A percentile compares a stretch with the other conserved stretches of the same genome.
These are phyloP conservation scores for Tetracladium setigerum DNA, from an alignment of 495 filamentous ascomycete genomes.

Conservation along the genomic window DNA sequence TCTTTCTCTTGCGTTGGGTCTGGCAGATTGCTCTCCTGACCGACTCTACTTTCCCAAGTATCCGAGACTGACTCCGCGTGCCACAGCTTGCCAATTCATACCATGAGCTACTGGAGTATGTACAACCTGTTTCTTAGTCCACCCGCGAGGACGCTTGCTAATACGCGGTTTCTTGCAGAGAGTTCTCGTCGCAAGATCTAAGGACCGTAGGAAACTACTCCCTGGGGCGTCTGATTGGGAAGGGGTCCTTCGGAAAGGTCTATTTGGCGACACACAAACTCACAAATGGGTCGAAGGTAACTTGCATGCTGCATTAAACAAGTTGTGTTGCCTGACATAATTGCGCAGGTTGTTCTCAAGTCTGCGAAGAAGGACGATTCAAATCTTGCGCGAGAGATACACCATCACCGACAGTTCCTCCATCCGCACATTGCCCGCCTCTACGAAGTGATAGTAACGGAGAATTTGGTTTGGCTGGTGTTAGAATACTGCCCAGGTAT, in stretches of 20 bases:
- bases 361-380: constrained; percentile 93
- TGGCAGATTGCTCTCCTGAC: no score
- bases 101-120: constrained; percentile 90
- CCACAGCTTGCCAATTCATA: constrained; percentile 89
- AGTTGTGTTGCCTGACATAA: neutral
- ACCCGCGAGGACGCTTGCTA: constrained; percentile 2
- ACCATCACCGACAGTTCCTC: constrained; percentile 95
- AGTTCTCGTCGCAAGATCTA: constrained; percentile 90
- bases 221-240: constrained; percentile 85
- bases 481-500: constrained; percentile 94
- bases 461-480: constrained; percentile 89
- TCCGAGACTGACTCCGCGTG: constrained; percentile 8
- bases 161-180: constrained; percentile 42
- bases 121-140: constrained; percentile 10
- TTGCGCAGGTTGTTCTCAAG: constrained; percentile 84
- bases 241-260: constrained; percentile 96
- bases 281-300: constrained; percentile 95
- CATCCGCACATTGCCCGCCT: constrained; percentile 95
- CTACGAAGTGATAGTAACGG: constrained; percentile 97
- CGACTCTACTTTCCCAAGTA: no score
- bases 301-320: no score
- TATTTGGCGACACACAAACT: constrained; percentile 96
- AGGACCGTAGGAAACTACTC: constrained; percentile 91
- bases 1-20: no score
- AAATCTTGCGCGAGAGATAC: constrained; percentile 93